Evolutionary conservation across 2,329 filamentous ascomycete genomes (phyloP), one percentile per base, ranked within the genome.

Genomic region (Ophiocordyceps polyrhachis-furcata): DNA sequence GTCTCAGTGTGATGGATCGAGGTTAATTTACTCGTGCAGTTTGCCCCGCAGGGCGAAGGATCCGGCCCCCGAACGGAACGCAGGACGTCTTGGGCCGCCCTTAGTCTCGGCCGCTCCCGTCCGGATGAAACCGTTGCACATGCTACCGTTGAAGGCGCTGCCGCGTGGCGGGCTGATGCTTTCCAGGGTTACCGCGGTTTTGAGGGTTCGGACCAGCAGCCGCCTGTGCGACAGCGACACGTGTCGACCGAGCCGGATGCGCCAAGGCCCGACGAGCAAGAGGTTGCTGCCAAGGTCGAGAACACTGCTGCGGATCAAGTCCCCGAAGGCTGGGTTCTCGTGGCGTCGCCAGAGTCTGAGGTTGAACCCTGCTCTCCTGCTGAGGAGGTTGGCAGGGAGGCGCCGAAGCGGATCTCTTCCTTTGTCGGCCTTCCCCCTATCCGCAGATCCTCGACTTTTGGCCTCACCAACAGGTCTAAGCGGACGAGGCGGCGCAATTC

Each of bases 351-450:
- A 52, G 46, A 49, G 48, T 11, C 17, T 13, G 23, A 28, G 15
- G 3, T 20, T 38, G 35, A 12, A 15, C 6, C n/a, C 8, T 8
- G 8, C 38, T 20, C 38, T 15, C 35, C 25, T 4, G 43, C 47
- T 19, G 25, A 44, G 28, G 47, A 48, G 19, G 46, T 49, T 20
- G 42, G 43, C 20, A 17, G 35, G 12, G n/a, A 55, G 42, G 51
- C 51, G n/a, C 60, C 64, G 32, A 58, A 64, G 37, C 63, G 68
- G 29, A 59, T 65, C 12, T 62, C 68, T 1, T 74, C 71, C 1
- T 79, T 79, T 49, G 60, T 69, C 20, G 71, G 71, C 1, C 56
- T 80, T 35, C 75, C 76, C 3, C 73, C 72, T 1, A 76, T 79
- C 47, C 67, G 73, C 41, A 66, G 73, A 29, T 68, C 66, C 14